A percentile compares a stretch with the other conserved stretches of the same genome.
phyloP scores from a whole-genome alignment of 148 eudicot species.

The Spergularia bocconei region DNA sequence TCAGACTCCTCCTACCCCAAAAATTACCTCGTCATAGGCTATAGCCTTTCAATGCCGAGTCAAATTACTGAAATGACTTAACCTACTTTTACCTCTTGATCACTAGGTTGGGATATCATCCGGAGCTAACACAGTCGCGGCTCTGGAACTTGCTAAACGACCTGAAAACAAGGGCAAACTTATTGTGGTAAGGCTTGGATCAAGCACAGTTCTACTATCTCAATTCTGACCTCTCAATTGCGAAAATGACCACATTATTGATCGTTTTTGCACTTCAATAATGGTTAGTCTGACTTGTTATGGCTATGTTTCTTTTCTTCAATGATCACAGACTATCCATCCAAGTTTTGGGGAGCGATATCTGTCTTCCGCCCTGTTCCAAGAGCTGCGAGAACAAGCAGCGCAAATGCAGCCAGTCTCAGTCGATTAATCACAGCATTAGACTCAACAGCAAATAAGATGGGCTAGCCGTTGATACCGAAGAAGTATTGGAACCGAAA shows the following conservation, averaged over 20 bases:
- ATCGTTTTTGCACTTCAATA: neutral
- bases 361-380: constrained; percentile 76
- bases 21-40: too few species aligned
- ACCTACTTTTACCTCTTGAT: constrained; percentile 1
- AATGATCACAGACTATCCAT: constrained; percentile 63
- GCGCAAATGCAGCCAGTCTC: constrained; percentile 86
- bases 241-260: neutral
- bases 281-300: neutral
- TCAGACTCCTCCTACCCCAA: too few species aligned
- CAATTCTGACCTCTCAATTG: too few species aligned
- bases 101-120: constrained; percentile 94
- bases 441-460: neutral
- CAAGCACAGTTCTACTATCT: too few species aligned
- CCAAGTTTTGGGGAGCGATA: constrained; percentile 95
- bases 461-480: too few species aligned
- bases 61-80: neutral
- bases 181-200: constrained; percentile 64
- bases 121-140: constrained; percentile 95
- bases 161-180: constrained; percentile 99
- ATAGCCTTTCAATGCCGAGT: too few species aligned
- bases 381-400: constrained; percentile 84
- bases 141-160: constrained; percentile 75
- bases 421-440: constrained; percentile 49
- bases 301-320: neutral
- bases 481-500: too few species aligned